These are phyloP conservation scores for Phytophthora palmivora DNA, from an alignment of 352 stramenopile species.

Conservation along the genomic window DNA sequence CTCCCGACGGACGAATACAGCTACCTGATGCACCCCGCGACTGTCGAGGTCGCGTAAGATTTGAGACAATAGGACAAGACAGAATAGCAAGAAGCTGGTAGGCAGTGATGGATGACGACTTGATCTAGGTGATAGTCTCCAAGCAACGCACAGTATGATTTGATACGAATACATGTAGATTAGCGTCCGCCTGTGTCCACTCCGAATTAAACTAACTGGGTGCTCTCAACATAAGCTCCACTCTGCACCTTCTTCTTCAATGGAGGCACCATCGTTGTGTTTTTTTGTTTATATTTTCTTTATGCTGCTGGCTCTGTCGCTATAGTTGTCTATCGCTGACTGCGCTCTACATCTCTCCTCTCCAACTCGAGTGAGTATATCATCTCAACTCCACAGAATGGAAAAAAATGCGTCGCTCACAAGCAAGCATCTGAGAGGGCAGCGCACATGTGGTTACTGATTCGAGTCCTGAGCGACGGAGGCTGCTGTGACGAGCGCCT, in stretches of 20 bases:
- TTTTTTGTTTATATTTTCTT: conserved; percentile 35
- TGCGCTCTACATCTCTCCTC: conserved; percentile 24
- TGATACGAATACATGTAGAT: conserved; percentile 51
- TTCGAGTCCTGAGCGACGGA: conserved; percentile 9
- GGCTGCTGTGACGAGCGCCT: conserved; percentile 33
- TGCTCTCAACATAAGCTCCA: not conserved
- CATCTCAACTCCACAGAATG: conserved; percentile 2
- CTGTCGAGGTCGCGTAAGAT: conserved; percentile 48
- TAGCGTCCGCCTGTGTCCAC: conserved; percentile 15
- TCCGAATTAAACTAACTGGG: too few species aligned
- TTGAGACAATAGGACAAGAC: conserved; percentile 7
- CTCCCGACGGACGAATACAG: conserved; percentile 44
- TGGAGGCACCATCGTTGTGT: conserved; percentile 3
- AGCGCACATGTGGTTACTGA: conserved; percentile 11
- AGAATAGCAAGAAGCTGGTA: conserved; percentile 17
- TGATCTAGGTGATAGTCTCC: too few species aligned
- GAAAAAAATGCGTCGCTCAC: conserved; percentile 23
- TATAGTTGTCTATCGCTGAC: conserved; percentile 30
- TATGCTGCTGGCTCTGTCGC: conserved; percentile 28
- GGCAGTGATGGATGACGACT: not conserved
- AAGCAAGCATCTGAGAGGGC: conserved; percentile 27
- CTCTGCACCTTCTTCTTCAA: not conserved
- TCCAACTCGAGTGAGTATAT: conserved; percentile 3
- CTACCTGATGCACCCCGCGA: conserved; percentile 47
- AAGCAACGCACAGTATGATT: conserved; percentile 22